Evolutionary conservation across 1,139 yeast species (phyloP), one percentile per base, ranked within the genome.

Genomic region (Pichia sp.): DNA sequence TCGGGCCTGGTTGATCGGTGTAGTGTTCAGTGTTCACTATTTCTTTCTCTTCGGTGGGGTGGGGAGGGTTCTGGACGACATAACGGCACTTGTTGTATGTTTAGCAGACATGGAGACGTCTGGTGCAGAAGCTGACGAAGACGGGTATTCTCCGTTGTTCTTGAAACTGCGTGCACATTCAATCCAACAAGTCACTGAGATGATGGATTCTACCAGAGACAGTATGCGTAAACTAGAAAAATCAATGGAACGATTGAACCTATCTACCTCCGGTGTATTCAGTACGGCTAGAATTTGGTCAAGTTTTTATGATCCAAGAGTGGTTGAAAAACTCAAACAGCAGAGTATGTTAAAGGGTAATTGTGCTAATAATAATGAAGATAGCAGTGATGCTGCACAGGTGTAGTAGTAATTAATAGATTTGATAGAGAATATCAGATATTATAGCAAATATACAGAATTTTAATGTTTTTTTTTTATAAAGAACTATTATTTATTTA

Each of bases 281-380:
- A 46, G 50, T 33, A 42, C 50, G 2, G 43, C 46, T n/a, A 25
- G 50, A 22, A 49, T 51, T 25, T 51, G 55, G 55, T 46, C 46
- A 10, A 48, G 48, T 20, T 57, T 57, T 33, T 57, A 57, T 39
- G 58, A 57, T 37, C 57, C 59, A 10, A 44, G 44, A 4, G 43
- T 51, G 11, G 47, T 52, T 15, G 58, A 55, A 27, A 47, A 47
- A 19, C 31, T 49, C 9, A 39, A 43, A 28, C 27, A 15, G n/a
- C 42, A 41, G 30, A 35, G 40, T 16, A 8, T 8, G 15, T n/a
- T 14, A 29, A 32, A 14, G 28, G 9, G 16, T 37, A 36, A 4
- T 13, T 10, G 15, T 13, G 30, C 16, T 14, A 29, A 26, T 19
- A 23, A 23, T 24, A n/a, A n/a, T n/a, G n/a, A n/a, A n/a, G n/a